These are phyloP conservation scores for Chionographis japonica DNA, from an alignment of 106 monocot species.

Conservation along the genomic window DNA sequence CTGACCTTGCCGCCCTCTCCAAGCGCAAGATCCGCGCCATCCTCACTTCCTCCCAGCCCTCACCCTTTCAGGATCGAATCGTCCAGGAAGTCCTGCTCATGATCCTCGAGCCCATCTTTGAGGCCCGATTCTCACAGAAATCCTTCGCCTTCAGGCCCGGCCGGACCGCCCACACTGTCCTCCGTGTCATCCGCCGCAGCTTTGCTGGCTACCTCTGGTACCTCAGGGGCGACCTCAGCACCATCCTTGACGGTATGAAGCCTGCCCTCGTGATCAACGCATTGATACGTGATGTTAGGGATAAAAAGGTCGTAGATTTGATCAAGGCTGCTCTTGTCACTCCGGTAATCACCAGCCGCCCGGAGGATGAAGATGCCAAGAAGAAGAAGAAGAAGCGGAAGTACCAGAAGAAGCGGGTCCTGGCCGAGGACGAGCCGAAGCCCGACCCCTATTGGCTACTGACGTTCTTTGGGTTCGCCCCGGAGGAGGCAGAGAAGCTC, in stretches of 20 bases:
- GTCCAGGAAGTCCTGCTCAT: constrained; percentile 87
- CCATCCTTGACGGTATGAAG: constrained; percentile 57
- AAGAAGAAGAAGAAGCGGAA: constrained; percentile 85
- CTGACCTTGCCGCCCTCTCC: constrained; percentile 75
- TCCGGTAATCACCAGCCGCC: constrained; percentile 45
- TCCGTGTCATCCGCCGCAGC: constrained; percentile 67
- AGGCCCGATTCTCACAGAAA: constrained; percentile 63
- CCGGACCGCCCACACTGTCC: constrained; percentile 67
- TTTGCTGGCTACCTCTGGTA: constrained; percentile 98
- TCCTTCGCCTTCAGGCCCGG: constrained; percentile 86
- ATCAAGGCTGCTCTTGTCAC: constrained; percentile 76
- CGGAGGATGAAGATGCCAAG: constrained; percentile 29
- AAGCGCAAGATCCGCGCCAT: constrained; percentile 83
- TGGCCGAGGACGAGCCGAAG: constrained; percentile 94
- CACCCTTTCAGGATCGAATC: constrained; percentile 83
- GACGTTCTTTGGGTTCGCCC: constrained; percentile 93
- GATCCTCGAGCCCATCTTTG: constrained; percentile 85
- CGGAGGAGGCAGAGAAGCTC: constrained; percentile 73
- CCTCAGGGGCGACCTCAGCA: constrained; percentile 71
- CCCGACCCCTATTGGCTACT: constrained; percentile 99
- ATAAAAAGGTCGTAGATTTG: constrained; percentile 79
- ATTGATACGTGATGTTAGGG: constrained; percentile 76
- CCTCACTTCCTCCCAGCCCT: constrained; percentile 64
- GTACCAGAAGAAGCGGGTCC: constrained; percentile 86
- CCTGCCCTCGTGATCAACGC: constrained; percentile 54